phyloP scores from a whole-genome alignment of 805 yeast genomes.

The Teunomyces barrocoloradensis region DNA sequence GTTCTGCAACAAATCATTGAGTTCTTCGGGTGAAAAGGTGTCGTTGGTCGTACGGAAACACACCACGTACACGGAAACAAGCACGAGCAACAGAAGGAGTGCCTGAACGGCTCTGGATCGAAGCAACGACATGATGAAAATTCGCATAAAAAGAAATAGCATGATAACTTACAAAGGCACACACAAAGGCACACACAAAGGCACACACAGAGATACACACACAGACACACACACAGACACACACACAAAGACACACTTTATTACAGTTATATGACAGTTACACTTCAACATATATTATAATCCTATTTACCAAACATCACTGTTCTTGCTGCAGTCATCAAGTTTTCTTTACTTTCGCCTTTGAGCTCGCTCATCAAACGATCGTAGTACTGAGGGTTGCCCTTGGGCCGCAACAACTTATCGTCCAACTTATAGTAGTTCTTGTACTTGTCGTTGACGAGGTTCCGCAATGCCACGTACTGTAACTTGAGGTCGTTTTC shows the following conservation, averaged over 20 bases:
- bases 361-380: constrained; percentile 67
- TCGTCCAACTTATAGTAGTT: constrained; percentile 63
- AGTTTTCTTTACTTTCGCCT: constrained; percentile 67
- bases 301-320: constrained; percentile 68
- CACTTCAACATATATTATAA: background rate
- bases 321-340: constrained; percentile 65
- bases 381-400: constrained; percentile 76
- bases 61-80: constrained; percentile 7
- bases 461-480: constrained; percentile 53
- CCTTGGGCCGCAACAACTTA: constrained; percentile 73
- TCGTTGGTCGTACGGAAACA: constrained; percentile 5
- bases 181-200: too few species aligned
- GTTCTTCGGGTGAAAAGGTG: constrained; percentile 35
- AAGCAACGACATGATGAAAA: background rate
- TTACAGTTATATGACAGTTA: too few species aligned
- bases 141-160: background rate
- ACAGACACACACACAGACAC: too few species aligned
- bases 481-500: constrained; percentile 58
- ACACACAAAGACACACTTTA: too few species aligned
- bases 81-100: constrained; percentile 7
- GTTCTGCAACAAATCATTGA: constrained; percentile 46
- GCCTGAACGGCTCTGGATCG: background rate
- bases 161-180: background rate
- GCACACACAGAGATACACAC: too few species aligned
- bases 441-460: constrained; percentile 59